Percentiles rank a stretch among this genome's conserved stretches.
These are phyloP conservation scores for Talaromyces sp. DNA, from an alignment of 2,329 filamentous ascomycete species.

Conservation along the genomic window DNA sequence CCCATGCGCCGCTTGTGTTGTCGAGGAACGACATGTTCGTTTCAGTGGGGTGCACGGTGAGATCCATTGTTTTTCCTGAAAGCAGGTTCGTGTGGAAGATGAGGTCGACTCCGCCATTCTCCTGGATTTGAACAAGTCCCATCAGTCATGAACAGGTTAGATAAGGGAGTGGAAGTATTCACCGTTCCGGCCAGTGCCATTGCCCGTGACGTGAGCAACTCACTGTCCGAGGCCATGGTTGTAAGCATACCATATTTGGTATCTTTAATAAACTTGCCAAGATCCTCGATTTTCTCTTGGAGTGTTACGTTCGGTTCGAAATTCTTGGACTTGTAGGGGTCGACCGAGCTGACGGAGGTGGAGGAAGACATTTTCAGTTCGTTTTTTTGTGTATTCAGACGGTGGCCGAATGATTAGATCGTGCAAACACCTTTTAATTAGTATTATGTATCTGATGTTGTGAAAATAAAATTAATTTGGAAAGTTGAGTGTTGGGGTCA, in stretches of 20 bases:
- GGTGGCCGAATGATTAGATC: neutral
- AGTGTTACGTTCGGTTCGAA: slow-evolving; percentile 60
- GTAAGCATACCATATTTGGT: slow-evolving; percentile 89
- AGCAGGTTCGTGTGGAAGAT: slow-evolving; percentile 91
- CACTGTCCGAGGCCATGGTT: slow-evolving; percentile 60
- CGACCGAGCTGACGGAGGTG: slow-evolving; percentile 58
- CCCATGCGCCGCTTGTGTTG: slow-evolving; percentile 69
- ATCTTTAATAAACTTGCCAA: slow-evolving; percentile 62
- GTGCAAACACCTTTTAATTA: neutral
- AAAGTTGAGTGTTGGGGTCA: neutral
- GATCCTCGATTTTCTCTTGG: slow-evolving; percentile 69
- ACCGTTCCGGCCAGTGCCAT: slow-evolving; percentile 82
- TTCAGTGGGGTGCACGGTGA: slow-evolving; percentile 64
- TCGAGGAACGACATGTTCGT: slow-evolving; percentile 77
- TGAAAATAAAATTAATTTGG: neutral
- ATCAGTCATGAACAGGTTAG: neutral
- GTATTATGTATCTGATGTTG: no score
- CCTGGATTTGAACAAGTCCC: slow-evolving; percentile 42
- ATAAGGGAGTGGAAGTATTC: slow-evolving; percentile 17
- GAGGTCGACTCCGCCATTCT: slow-evolving; percentile 70
- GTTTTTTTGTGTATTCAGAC: neutral
- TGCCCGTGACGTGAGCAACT: slow-evolving; percentile 69
- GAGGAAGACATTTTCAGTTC: slow-evolving; percentile 21
- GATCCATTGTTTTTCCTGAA: slow-evolving; percentile 79
- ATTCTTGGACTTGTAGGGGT: slow-evolving; percentile 77